Base-by-base conservation (phyloP, 2,329 filamentous ascomycete genomes). In the Acrocalymma vagum region DNA sequence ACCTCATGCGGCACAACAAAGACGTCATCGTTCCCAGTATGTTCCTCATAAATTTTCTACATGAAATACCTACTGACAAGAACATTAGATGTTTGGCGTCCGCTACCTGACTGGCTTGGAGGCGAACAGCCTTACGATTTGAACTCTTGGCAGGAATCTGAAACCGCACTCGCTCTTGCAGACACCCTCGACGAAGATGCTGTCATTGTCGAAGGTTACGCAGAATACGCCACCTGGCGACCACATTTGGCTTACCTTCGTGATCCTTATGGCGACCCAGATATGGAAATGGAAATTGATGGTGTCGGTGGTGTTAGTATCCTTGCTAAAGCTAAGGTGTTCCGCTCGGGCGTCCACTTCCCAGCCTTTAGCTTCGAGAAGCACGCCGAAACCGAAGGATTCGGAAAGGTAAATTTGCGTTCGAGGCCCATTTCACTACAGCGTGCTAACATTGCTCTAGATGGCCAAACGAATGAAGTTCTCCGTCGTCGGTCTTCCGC, bases 211-310 rank as follows among this genome's bases (percentile, higher is more conserved):
- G 94, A 99, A 72, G 94, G 94, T 13, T 99, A 99, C 65, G 94
- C 94, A 45, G 94, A 99, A 74, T 99, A 99, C 69, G 94, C 94
- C 14, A 99, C 94, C 1, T 99, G 94, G 94, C 82, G 94, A 53
- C 94, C 94, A 27, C 94, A 99, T 79, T 79, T 99, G 63, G 94
- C 94, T 27, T 99, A 99, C 67, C 82, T 99, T 6, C 87, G 94
- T 45, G 94, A 99, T 66, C 94, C 94, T 2, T 97, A 95, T 62
- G 94, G 94, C 25, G 94, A 99, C 65, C 93, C 93, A 14, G 94
- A 99, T 66, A 96, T 97, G 87, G 94, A 99, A 69, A 97, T 99
- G 94, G 94, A 99, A 62, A 93, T 99, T 58, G 94, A 99, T 59
- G 94, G 94, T 54, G 92, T 99, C 30, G 93, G 94, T 34, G 94